Evolutionary conservation across 352 stramenopile species (phyloP).

Genomic region (Phytophthora pistaciae): DNA sequence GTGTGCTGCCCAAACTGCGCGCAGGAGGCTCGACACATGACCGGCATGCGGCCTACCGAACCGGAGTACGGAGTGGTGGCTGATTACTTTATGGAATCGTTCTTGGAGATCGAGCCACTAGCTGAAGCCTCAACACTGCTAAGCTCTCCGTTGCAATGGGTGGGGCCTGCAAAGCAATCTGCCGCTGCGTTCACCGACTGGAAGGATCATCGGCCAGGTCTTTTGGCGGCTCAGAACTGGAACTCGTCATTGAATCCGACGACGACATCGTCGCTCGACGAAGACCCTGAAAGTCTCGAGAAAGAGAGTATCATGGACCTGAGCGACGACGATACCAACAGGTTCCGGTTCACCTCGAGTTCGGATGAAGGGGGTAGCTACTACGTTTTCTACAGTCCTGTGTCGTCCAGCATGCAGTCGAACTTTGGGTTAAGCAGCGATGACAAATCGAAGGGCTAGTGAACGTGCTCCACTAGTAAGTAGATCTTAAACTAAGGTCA

Average conservation of each 20-base stretch:
- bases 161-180: not conserved
- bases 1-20: constrained; percentile 42
- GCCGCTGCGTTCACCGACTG: constrained; percentile 11
- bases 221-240: constrained; percentile 2
- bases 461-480: not conserved
- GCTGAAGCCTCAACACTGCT: constrained; percentile 5
- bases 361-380: constrained; percentile 14
- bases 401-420: constrained; percentile 6
- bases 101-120: not conserved
- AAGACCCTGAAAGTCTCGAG: constrained; percentile 4
- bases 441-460: not conserved
- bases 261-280: constrained; percentile 22
- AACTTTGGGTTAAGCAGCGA: constrained; percentile 1
- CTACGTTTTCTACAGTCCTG: constrained; percentile 35
- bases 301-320: constrained; percentile 26
- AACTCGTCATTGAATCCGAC: constrained; percentile 27
- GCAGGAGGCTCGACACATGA: constrained; percentile 40
- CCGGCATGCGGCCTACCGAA: constrained; percentile 19
- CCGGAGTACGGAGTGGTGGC: constrained; percentile 31
- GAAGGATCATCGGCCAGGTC: constrained; percentile 19
- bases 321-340: constrained; percentile 21
- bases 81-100: constrained; percentile 27
- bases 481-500: too few relatives aligned
- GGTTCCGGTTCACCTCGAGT: constrained; percentile 15
- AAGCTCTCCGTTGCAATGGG: not conserved